Base-by-base conservation (phyloP, 2,329 filamentous ascomycete species). In the Fusarium sp. region DNA sequence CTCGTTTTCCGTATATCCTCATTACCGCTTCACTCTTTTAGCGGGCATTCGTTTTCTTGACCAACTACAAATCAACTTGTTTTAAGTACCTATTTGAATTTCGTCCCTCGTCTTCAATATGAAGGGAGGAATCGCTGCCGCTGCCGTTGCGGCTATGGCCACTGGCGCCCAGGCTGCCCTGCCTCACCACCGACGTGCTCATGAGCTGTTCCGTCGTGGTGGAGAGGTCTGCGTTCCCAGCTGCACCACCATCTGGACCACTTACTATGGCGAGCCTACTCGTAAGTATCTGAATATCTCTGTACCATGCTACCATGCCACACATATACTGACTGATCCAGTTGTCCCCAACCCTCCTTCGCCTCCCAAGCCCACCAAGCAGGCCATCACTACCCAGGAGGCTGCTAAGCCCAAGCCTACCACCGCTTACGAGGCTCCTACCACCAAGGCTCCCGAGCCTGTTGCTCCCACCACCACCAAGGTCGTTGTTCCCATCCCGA, bases 11-110 rank as follows among this genome's bases (percentile, higher is more conserved):
- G 79, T 70, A 53, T 77, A 73, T 68, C 75, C 75, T 42, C 78
- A 85, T 81, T 77, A 90, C 90, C 90, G 90, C 90, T 93, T 93
- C 91, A 93, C 89, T 93, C 92, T 81, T 93, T 94, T 84, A 94
- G 92, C 92, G 92, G 92, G 88, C 90, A 89, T 85, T 92, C 90
- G 82, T 92, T 91, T 78, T 67, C 67, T 63, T 70, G 47, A 55
- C 54, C 72, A 69, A 76, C 67, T 71, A 67, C 40, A 65, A 55
- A 56, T 59, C 66, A 53, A 53, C 34, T 55, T 27, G 55, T 78
- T 51, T 61, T 62, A 53, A 43, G 37, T 53, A 59, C 60, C 20
- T 42, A 55, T 46, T 50, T 63, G 34, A 57, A 46, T 23, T 56
- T 63, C 74, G 75, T 79, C 71, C 73, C 74, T 69, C 74, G n/a